phyloP scores from a whole-genome alignment of 352 stramenopile species.

The Pythium sukuiense region DNA sequence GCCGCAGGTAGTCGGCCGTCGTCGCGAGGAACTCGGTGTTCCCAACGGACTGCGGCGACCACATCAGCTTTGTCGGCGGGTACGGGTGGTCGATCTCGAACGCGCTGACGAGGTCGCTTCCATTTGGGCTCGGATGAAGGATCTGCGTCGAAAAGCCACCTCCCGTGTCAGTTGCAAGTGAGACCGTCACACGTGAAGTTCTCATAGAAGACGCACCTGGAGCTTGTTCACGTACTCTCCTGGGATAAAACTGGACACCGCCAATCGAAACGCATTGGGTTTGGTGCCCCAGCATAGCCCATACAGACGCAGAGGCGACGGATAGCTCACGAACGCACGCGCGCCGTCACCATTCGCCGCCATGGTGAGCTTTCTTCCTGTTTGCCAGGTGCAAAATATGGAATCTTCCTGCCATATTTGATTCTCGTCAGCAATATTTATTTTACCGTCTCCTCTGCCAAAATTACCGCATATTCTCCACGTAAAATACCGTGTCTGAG shows the following conservation, averaged over 20 bases:
- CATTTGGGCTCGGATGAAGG: conserved; percentile 52
- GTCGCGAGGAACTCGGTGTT: conserved; percentile 73
- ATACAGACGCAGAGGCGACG: conserved; percentile 62
- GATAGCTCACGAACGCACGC: conserved; percentile 72
- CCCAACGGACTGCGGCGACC: conserved; percentile 58
- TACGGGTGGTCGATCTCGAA: conserved; percentile 86
- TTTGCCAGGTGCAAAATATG: not conserved
- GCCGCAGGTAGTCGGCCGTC: conserved; percentile 80
- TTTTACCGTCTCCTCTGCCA: conserved; percentile 5
- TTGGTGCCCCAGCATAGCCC: conserved; percentile 77
- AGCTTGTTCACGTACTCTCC: conserved; percentile 89
- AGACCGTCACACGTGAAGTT: too few relatives aligned
- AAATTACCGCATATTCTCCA: not conserved
- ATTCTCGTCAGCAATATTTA: not conserved
- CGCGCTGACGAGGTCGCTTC: conserved; percentile 56
- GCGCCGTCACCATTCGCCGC: conserved; percentile 7
- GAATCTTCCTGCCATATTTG: not conserved
- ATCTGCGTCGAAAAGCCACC: conserved; percentile 36
- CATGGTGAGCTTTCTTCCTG: not conserved
- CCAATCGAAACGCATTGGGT: conserved; percentile 58
- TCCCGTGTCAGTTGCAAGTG: too few relatives aligned
- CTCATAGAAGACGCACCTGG: conserved; percentile 43
- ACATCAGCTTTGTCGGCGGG: conserved; percentile 87
- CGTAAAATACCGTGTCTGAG: not conserved
- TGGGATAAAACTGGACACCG: conserved; percentile 75